phyloP scores from a whole-genome alignment of 2,329 filamentous ascomycete genomes.

The Colletotrichum noveboracense region DNA sequence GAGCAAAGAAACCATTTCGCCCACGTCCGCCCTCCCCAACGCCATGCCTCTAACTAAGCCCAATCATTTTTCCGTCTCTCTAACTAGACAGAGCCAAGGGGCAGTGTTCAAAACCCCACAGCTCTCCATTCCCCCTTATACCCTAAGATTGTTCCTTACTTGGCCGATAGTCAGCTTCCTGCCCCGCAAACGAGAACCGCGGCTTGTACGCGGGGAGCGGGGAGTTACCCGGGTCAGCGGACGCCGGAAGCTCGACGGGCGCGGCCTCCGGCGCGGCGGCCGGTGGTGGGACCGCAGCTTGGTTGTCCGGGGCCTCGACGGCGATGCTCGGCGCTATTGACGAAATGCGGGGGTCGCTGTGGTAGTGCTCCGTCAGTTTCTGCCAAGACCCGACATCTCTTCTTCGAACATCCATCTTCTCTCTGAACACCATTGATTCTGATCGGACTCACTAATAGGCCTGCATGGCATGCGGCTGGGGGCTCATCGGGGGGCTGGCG shows the following conservation, averaged over 20 bases:
- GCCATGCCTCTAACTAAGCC: neutral
- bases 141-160: neutral
- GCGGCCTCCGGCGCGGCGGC: neutral
- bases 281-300: conserved; percentile 11
- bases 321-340: conserved; percentile 6
- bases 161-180: neutral
- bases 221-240: conserved; percentile 33
- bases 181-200: conserved; percentile 34
- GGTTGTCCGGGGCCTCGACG: conserved; percentile 11
- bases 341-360: neutral
- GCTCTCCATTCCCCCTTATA: neutral
- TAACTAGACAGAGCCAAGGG: neutral
- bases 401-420: neutral
- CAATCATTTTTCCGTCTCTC: neutral
- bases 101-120: neutral
- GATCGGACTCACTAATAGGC: conserved; percentile 32
- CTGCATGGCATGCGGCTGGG: neutral
- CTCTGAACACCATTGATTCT: neutral
- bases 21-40: neutral
- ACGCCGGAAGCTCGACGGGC: conserved; percentile 40
- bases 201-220: conserved; percentile 38
- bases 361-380: neutral
- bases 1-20: neutral
- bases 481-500: conserved; percentile 21
- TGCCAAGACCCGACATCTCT: neutral